A percentile compares a stretch with the other conserved stretches of the same genome.
Conservation (phyloP, 306 rosid genomes). For the Albizia julibrissin region DNA sequence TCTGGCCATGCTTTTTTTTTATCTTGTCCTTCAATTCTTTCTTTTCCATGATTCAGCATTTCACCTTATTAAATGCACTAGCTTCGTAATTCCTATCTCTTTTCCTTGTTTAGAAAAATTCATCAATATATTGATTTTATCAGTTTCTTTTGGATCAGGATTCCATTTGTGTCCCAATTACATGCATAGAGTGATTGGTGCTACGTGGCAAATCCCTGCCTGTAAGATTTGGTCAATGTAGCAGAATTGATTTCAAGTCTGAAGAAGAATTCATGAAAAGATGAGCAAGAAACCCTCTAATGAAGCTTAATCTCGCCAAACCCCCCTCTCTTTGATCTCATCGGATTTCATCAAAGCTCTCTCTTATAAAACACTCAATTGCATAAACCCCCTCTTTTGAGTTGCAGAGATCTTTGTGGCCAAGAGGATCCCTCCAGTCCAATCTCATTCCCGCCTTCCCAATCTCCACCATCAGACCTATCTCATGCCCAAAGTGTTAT, state of each 20-base stretch:
- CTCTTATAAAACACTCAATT: background rate
- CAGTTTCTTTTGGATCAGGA: background rate
- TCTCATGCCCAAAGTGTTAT: background rate
- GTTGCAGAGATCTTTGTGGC: background rate
- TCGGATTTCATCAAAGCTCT: background rate
- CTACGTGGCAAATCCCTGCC: background rate
- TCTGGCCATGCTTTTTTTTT: background rate
- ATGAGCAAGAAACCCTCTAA: background rate
- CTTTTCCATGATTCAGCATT: background rate
- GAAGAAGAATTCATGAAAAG: background rate
- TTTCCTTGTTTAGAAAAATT: background rate
- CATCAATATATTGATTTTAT: background rate
- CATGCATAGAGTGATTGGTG: background rate
- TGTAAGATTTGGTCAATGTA: background rate
- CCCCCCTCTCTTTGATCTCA: background rate
- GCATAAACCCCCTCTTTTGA: background rate
- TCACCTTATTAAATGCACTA: background rate
- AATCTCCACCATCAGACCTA: too few relatives aligned
- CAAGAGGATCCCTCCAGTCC: background rate
- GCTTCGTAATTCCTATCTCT: background rate
- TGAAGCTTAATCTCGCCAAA: background rate
- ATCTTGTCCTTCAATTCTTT: background rate
- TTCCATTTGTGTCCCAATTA: background rate
- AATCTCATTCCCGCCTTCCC: background rate
- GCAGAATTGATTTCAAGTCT: too few relatives aligned